Evolutionary conservation across 2,329 filamentous ascomycete species (phyloP).

Genomic region (Coleophoma eucalyptorum): DNA sequence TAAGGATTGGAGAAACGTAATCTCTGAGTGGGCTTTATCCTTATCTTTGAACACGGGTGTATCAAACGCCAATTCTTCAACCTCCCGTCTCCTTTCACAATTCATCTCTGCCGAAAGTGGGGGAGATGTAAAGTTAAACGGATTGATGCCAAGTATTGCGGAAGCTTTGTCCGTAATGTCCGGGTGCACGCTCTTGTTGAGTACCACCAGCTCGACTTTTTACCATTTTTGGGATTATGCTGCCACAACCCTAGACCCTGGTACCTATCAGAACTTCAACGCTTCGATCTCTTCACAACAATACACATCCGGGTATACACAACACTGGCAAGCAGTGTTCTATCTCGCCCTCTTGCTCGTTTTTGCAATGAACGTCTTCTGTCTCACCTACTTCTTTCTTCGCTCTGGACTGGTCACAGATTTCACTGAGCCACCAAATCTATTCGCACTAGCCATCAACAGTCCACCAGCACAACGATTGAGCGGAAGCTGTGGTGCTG

Average conservation of each 20-base stretch:
- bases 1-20: conserved; percentile 52
- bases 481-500: conserved; percentile 52
- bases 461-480: conserved; percentile 47
- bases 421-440: conserved; percentile 73
- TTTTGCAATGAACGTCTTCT: conserved; percentile 64
- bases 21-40: conserved; percentile 47
- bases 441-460: conserved; percentile 71
- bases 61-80: conserved; percentile 52
- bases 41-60: conserved; percentile 54
- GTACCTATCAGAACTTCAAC: conserved; percentile 54
- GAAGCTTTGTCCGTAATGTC: conserved; percentile 71
- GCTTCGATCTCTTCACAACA: conserved; percentile 61
- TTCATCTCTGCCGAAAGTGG: conserved; percentile 43
- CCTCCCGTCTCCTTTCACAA: conserved; percentile 54
- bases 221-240: conserved; percentile 50
- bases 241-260: conserved; percentile 36
- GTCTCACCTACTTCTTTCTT: conserved; percentile 56
- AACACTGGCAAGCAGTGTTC: conserved; percentile 61
- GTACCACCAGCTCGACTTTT: conserved; percentile 56
- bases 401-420: conserved; percentile 65
- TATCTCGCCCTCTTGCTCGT: conserved; percentile 62
- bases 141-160: conserved; percentile 60
- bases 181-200: conserved; percentile 61
- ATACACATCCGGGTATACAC: conserved; percentile 64
- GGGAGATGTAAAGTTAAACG: conserved; percentile 22